These are phyloP conservation scores for Phytophthora europaea DNA, from an alignment of 352 stramenopile genomes.

Conservation along the genomic window DNA sequence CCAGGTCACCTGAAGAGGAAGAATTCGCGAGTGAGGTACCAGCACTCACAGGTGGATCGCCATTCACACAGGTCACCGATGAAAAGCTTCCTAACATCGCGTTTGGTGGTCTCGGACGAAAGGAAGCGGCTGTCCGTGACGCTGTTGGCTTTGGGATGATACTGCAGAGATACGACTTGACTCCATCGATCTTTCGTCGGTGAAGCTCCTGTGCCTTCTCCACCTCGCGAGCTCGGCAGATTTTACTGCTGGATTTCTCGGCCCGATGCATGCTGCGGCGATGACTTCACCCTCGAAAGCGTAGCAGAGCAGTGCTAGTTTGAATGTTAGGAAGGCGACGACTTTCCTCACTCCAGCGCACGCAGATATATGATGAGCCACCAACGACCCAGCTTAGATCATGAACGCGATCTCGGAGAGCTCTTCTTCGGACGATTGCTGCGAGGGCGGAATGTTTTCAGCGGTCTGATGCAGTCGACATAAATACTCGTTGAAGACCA, in stretches of 20 bases:
- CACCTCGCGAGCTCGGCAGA: constrained; percentile 76
- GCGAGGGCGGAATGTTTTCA: not conserved
- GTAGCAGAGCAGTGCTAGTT: no score
- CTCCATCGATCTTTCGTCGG: constrained; percentile 73
- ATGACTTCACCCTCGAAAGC: not conserved
- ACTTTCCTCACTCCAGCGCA: not conserved
- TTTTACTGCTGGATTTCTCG: constrained; percentile 82
- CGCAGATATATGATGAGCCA: not conserved
- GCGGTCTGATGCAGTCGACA: constrained; percentile 6
- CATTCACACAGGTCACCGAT: constrained; percentile 4
- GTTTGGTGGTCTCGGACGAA: constrained; percentile 28
- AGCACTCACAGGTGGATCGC: constrained; percentile 2
- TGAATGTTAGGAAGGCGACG: no score
- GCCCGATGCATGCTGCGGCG: constrained; percentile 71
- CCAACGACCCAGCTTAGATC: constrained; percentile 1
- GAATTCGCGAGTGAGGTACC: constrained; percentile 3
- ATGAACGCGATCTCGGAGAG: constrained; percentile 2
- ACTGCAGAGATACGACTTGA: constrained; percentile 63
- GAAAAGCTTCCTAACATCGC: constrained; percentile 25
- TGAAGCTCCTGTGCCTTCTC: constrained; percentile 79
- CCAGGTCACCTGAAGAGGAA: constrained; percentile 3
- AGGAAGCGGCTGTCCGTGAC: constrained; percentile 26
- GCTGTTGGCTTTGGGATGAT: constrained; percentile 44
- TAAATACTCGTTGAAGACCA: constrained; percentile 22
- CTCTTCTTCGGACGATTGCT: not conserved